phyloP scores from a whole-genome alignment of 139 green algal genomes.

The Ettlia oleoabundans region DNA sequence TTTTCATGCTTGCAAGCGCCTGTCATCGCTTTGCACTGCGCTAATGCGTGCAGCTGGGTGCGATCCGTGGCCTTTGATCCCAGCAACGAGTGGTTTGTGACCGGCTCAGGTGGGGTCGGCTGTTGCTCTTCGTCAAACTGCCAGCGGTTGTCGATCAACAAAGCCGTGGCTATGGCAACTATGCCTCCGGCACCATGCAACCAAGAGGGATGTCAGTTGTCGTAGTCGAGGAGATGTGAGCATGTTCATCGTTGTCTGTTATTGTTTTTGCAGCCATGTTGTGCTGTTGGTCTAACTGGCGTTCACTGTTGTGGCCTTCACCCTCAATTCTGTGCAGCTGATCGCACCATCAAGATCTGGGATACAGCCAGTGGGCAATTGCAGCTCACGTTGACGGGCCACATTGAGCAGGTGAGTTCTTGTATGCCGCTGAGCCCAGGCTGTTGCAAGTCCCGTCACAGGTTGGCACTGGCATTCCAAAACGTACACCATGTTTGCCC shows the following conservation, averaged over 20 bases:
- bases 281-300: background rate
- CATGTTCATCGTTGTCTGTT: no score
- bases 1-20: background rate
- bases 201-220: no score
- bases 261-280: no score
- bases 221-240: no score
- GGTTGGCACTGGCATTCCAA: no score
- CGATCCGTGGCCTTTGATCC: constrained; percentile 93
- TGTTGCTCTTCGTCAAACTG: background rate
- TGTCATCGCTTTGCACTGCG: background rate
- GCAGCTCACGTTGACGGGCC: constrained; percentile 98
- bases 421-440: background rate
- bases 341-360: constrained; percentile 99
- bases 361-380: constrained; percentile 89
- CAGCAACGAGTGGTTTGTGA: constrained; percentile 97
- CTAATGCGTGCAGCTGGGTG: constrained; percentile 91
- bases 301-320: background rate
- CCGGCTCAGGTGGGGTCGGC: constrained; percentile 69
- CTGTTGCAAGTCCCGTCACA: background rate
- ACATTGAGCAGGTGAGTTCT: constrained; percentile 93
- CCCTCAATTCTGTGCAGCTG: constrained; percentile 32
- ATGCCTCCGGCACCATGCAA: no score
- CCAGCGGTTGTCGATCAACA: no score
- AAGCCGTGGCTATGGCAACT: no score
- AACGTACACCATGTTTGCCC: no score